Conservation (phyloP, 805 yeast species). For the Cyberlindnera maritima region DNA sequence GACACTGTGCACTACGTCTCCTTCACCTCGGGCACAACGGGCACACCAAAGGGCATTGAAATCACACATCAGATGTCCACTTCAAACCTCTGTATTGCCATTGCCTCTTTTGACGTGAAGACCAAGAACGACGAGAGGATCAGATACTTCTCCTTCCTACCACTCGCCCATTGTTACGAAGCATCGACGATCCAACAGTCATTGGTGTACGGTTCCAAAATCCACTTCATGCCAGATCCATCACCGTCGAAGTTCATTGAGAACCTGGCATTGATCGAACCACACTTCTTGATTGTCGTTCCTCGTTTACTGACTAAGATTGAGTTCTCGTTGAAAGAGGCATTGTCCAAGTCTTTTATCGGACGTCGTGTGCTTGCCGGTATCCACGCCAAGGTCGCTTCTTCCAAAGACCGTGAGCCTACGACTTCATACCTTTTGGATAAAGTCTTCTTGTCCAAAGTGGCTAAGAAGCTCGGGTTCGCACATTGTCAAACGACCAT, state of each 20-base stretch:
- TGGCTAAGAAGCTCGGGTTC: constrained; percentile 38
- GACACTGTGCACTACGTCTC: constrained; percentile 47
- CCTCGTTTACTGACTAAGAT: constrained; percentile 57
- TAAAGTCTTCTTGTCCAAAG: constrained; percentile 32
- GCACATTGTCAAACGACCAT: constrained; percentile 31
- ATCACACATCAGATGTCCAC: constrained; percentile 43
- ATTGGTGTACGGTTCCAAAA: constrained; percentile 34
- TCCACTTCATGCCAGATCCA: constrained; percentile 49
- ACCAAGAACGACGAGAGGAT: constrained; percentile 21
- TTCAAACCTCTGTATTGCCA: constrained; percentile 35
- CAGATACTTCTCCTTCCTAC: constrained; percentile 41
- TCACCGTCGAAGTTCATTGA: constrained; percentile 42
- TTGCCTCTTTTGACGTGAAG: constrained; percentile 12
- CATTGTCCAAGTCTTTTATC: constrained; percentile 12
- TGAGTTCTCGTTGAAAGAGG: constrained; percentile 42
- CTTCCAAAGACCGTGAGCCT: constrained; percentile 6
- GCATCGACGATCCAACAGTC: constrained; percentile 38
- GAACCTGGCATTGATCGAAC: constrained; percentile 45
- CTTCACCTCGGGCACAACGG: constrained; percentile 66
- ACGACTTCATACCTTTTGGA: constrained; percentile 11
- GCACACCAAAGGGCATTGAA: constrained; percentile 62
- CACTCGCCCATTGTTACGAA: constrained; percentile 61
- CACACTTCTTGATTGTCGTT: constrained; percentile 47
- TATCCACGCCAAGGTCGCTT: constrained; percentile 17
- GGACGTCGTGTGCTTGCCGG: constrained; percentile 11